Conservation (phyloP, 2,329 filamentous ascomycete species). For the Neonectria faginata region DNA sequence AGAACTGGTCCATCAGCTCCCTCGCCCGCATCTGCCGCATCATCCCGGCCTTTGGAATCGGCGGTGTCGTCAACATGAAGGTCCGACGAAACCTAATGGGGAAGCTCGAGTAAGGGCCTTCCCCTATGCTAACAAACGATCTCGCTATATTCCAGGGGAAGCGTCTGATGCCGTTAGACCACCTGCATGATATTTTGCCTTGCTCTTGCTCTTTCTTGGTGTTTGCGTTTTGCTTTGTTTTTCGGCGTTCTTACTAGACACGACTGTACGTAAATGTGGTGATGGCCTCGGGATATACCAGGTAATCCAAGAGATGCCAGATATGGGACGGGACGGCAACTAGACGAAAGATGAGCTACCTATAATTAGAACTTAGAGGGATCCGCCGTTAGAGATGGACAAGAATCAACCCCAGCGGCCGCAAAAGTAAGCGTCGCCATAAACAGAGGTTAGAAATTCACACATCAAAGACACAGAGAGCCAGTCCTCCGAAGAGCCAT, state of each 20-base stretch:
- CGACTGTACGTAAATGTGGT: slow-evolving; percentile 7
- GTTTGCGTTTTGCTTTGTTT: background rate
- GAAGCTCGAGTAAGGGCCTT: slow-evolving; percentile 57
- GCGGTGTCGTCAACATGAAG: slow-evolving; percentile 85
- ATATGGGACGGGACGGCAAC: background rate
- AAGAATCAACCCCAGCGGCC: background rate
- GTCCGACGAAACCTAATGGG: slow-evolving; percentile 76
- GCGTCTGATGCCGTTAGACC: background rate
- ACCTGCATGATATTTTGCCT: background rate
- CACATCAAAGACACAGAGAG: background rate
- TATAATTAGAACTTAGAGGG: slow-evolving; percentile 8
- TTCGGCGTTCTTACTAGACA: slow-evolving; percentile 8
- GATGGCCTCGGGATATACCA: slow-evolving; percentile 1
- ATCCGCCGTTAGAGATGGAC: background rate
- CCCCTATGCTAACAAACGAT: no score
- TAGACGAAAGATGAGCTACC: slow-evolving; percentile 1
- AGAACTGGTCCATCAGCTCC: slow-evolving; percentile 81
- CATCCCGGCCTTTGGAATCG: slow-evolving; percentile 88
- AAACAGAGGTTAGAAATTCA: background rate
- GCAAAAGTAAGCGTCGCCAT: background rate
- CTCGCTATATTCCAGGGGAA: background rate
- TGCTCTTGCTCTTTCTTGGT: background rate
- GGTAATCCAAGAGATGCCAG: slow-evolving; percentile 4
- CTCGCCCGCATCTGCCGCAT: slow-evolving; percentile 85
- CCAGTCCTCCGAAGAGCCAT: background rate